A percentile compares a stretch with the other conserved stretches of the same genome.
phyloP scores from a whole-genome alignment of 176 grass and related monocot species.

The Dactylis glomerata region DNA sequence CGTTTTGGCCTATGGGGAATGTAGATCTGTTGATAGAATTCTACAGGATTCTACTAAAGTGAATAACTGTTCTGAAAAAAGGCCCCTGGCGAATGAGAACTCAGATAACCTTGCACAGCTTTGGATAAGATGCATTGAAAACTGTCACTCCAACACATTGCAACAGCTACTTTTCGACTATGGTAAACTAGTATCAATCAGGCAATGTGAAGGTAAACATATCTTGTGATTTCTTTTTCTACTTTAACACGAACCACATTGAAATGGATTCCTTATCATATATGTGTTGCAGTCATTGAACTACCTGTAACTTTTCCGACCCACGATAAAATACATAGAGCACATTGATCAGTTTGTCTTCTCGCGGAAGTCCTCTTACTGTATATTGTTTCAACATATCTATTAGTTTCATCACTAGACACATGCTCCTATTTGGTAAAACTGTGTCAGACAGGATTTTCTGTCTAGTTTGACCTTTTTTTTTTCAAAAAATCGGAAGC shows the following conservation, averaged over 20 bases:
- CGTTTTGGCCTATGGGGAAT: conserved; percentile 30
- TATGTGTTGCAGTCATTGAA: background rate
- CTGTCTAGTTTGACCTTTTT: background rate
- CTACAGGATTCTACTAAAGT: conserved; percentile 17
- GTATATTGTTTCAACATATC: background rate
- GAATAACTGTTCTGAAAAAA: conserved; percentile 32
- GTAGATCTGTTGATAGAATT: background rate
- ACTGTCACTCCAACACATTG: conserved; percentile 76
- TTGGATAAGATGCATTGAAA: conserved; percentile 70
- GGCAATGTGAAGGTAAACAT: conserved; percentile 57
- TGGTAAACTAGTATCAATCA: conserved; percentile 61
- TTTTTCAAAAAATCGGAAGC: too few relatives aligned
- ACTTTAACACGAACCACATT: background rate
- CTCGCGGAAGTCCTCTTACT: background rate
- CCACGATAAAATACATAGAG: background rate
- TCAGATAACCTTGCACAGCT: conserved; percentile 56
- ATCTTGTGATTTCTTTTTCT: conserved; percentile 6
- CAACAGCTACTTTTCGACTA: conserved; percentile 62
- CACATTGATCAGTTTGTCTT: background rate
- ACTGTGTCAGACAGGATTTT: background rate
- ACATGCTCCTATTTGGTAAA: too few relatives aligned
- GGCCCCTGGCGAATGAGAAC: conserved; percentile 25
- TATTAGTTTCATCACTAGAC: too few relatives aligned
- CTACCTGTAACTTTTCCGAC: background rate
- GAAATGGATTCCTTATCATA: background rate